These are phyloP conservation scores for Rhynchosporium agropyri DNA, from an alignment of 2,329 filamentous ascomycete genomes.

Conservation along the genomic window DNA sequence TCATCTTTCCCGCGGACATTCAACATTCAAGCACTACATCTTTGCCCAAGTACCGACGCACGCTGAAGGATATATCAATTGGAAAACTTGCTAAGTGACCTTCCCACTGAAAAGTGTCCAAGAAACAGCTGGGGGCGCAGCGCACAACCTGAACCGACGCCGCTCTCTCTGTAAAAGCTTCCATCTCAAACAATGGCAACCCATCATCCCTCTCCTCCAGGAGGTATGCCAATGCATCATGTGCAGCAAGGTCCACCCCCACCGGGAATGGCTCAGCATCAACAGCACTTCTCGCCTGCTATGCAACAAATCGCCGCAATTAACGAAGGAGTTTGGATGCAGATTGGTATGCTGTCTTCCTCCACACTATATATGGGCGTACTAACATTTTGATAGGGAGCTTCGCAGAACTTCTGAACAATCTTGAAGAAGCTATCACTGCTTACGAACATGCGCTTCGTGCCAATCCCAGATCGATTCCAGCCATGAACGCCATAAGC, in stretches of 20 bases:
- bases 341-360: constrained; percentile 71
- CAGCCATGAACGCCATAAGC: constrained; percentile 92
- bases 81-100: not conserved
- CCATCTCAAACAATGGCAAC: constrained; percentile 36
- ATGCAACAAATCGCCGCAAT: constrained; percentile 75
- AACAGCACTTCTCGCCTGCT: constrained; percentile 43
- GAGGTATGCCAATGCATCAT: constrained; percentile 60
- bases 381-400: constrained; percentile 59
- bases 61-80: not conserved
- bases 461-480: constrained; percentile 85
- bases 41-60: no score
- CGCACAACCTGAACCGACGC: constrained; percentile 4
- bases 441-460: constrained; percentile 89
- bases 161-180: not conserved
- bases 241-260: constrained; percentile 40
- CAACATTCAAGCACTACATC: not conserved
- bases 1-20: not conserved
- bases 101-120: not conserved
- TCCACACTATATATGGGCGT: not conserved
- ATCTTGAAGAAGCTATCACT: constrained; percentile 83
- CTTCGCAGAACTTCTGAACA: constrained; percentile 83
- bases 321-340: constrained; percentile 90
- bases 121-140: not conserved
- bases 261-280: constrained; percentile 36
- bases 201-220: constrained; percentile 42